Evolutionary conservation across 2,329 filamentous ascomycete species (phyloP).

Genomic region (Helminthosporium solani): DNA sequence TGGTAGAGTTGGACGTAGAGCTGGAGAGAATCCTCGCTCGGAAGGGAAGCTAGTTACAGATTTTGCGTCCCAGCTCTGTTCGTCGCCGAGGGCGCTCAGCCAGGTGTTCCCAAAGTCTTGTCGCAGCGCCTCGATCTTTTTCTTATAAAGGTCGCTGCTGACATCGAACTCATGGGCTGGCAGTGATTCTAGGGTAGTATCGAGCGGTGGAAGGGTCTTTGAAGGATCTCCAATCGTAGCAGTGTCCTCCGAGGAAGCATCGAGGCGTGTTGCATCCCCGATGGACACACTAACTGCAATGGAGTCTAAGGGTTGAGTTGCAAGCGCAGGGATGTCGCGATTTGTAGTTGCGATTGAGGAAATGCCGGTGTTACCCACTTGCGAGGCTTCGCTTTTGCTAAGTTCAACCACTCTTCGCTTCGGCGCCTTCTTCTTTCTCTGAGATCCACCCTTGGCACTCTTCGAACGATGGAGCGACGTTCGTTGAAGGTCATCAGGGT

Average conservation of each 20-base stretch:
- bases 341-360: background rate
- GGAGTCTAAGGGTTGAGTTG: background rate
- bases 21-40: slow-evolving; percentile 33
- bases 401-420: slow-evolving; percentile 61
- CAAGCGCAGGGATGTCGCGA: background rate
- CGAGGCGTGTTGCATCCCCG: slow-evolving; percentile 27
- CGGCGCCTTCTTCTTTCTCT: slow-evolving; percentile 59
- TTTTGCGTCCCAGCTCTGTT: slow-evolving; percentile 53
- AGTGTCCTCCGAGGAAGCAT: slow-evolving; percentile 23
- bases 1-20: slow-evolving; percentile 32
- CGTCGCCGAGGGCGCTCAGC: slow-evolving; percentile 81
- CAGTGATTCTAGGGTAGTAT: slow-evolving; percentile 28
- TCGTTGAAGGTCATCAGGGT: slow-evolving; percentile 21
- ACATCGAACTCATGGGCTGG: slow-evolving; percentile 59
- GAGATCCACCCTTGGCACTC: slow-evolving; percentile 48
- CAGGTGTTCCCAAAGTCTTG: slow-evolving; percentile 85
- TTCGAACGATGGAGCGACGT: slow-evolving; percentile 40
- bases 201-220: slow-evolving; percentile 34
- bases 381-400: slow-evolving; percentile 46
- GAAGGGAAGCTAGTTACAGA: slow-evolving; percentile 34
- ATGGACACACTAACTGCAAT: slow-evolving; percentile 10
- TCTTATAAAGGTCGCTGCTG: slow-evolving; percentile 76
- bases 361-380: slow-evolving; percentile 6
- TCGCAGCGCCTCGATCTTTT: slow-evolving; percentile 82
- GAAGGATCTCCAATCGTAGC: slow-evolving; percentile 29